Conservation (phyloP, 2,329 filamentous ascomycete genomes). For the Phialophora chinensis region DNA sequence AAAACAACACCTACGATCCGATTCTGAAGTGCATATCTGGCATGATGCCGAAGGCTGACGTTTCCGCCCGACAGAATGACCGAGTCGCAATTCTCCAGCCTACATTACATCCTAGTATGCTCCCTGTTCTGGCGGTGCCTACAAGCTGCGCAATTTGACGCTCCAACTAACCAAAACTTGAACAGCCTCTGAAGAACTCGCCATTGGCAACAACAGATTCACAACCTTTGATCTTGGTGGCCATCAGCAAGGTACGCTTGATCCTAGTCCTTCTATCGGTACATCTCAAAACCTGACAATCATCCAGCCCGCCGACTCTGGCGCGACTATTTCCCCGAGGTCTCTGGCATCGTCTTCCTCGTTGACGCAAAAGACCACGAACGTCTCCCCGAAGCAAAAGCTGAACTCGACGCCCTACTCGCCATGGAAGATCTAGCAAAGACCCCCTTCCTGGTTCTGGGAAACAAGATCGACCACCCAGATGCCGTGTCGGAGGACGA, state of each 20-base stretch:
- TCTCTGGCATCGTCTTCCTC: conserved; percentile 95
- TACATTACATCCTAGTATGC: conserved; percentile 86
- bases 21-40: not conserved
- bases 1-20: conserved; percentile 1
- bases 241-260: conserved; percentile 78
- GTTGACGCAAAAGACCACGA: conserved; percentile 98
- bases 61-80: conserved; percentile 69
- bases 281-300: not conserved
- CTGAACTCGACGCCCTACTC: conserved; percentile 92
- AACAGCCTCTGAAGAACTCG: conserved; percentile 84
- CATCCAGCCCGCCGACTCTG: conserved; percentile 80
- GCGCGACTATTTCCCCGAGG: conserved; percentile 97
- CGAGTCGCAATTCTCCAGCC: conserved; percentile 89
- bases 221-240: conserved; percentile 93
- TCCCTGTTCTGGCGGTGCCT: conserved; percentile 7
- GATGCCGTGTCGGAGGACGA: conserved; percentile 95
- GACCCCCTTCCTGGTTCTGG: conserved; percentile 93
- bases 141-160: not conserved
- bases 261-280: not conserved
- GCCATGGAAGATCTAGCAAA: conserved; percentile 96
- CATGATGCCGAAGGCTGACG: not conserved
- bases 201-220: conserved; percentile 91
- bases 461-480: conserved; percentile 99
- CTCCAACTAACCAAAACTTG: not conserved
- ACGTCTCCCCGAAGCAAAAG: conserved; percentile 91